Evolutionary conservation across 352 stramenopile species (phyloP).

Genomic region (Phytophthora syringae): DNA sequence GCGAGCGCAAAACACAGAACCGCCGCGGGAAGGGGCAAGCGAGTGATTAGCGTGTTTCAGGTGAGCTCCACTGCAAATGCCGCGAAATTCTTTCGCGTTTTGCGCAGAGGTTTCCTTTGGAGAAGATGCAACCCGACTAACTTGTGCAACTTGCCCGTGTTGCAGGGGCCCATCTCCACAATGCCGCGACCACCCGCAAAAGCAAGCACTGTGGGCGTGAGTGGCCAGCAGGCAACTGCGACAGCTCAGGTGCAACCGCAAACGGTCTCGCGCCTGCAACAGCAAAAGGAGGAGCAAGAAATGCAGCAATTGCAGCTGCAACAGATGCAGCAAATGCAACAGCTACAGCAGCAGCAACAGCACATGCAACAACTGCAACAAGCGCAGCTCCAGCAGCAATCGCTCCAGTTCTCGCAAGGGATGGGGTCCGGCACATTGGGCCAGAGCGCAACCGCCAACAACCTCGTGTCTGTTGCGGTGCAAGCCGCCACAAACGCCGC

Average conservation of each 20-base stretch:
- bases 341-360: slow-evolving; percentile 36
- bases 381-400: slow-evolving; percentile 44
- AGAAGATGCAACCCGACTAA: slow-evolving; percentile 17
- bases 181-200: slow-evolving; percentile 40
- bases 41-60: slow-evolving; percentile 21
- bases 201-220: slow-evolving; percentile 20
- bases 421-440: slow-evolving; percentile 35
- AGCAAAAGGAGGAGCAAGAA: slow-evolving; percentile 29
- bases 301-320: slow-evolving; percentile 35
- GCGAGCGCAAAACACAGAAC: slow-evolving; percentile 35
- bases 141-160: slow-evolving; percentile 11
- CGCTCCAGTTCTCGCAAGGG: slow-evolving; percentile 40
- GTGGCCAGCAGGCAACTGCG: slow-evolving; percentile 14
- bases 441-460: slow-evolving; percentile 42
- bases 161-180: slow-evolving; percentile 14
- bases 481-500: slow-evolving; percentile 50
- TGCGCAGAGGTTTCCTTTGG: slow-evolving; percentile 17
- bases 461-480: slow-evolving; percentile 47
- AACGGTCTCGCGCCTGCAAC: slow-evolving; percentile 30
- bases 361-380: slow-evolving; percentile 42
- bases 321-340: slow-evolving; percentile 34
- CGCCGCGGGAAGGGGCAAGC: slow-evolving; percentile 34
- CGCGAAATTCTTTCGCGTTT: neutral
- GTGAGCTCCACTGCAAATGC: slow-evolving; percentile 6
- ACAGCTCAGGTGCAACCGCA: slow-evolving; percentile 44